phyloP scores from a whole-genome alignment of 1,139 yeast genomes.

The Casaregolazyma suthepensis region DNA sequence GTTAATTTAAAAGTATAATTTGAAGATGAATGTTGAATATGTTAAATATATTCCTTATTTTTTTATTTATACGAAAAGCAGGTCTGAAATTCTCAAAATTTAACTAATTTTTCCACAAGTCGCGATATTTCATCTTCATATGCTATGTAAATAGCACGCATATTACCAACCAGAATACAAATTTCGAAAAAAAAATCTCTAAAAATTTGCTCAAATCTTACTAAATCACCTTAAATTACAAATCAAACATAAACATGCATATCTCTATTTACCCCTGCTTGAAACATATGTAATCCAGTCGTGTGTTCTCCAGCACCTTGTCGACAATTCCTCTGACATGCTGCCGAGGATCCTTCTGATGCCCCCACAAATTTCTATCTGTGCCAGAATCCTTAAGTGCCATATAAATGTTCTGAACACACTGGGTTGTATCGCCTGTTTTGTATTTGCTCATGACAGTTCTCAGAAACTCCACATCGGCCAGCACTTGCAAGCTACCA shows the following conservation, averaged over 20 bases:
- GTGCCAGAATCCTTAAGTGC: constrained; percentile 25
- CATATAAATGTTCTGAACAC: constrained; percentile 28
- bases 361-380: constrained; percentile 24
- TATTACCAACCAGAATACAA: neutral
- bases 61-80: too few species aligned
- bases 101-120: too few species aligned
- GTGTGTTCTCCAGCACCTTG: constrained; percentile 14
- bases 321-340: constrained; percentile 22
- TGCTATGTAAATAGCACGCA: neutral
- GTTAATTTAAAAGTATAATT: too few species aligned
- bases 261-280: neutral
- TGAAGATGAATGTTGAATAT: too few species aligned
- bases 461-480: constrained; percentile 37
- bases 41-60: too few species aligned
- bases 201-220: too few species aligned
- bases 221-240: too few species aligned
- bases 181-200: neutral
- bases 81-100: neutral
- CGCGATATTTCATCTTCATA: neutral
- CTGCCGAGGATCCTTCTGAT: constrained; percentile 24
- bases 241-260: neutral
- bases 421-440: constrained; percentile 28
- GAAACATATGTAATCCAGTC: constrained; percentile 5
- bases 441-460: constrained; percentile 29
- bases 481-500: constrained; percentile 36